phyloP scores from a whole-genome alignment of 768 basidiomycete species.

The Austroboletus festivus region DNA sequence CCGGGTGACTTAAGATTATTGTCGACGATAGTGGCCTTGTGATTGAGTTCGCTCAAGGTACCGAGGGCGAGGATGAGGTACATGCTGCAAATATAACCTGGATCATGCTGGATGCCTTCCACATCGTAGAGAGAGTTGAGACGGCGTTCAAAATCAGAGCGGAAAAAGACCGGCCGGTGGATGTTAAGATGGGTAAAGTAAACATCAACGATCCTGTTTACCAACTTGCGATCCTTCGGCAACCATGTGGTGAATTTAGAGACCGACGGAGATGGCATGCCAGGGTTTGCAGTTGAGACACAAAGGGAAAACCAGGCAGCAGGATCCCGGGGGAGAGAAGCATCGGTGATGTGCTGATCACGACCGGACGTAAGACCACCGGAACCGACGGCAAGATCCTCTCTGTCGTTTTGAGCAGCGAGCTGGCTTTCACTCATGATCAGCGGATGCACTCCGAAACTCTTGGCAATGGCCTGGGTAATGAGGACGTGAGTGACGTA shows the following conservation, averaged over 20 bases:
- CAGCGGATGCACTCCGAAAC: slow-evolving; percentile 71
- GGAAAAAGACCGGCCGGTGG: slow-evolving; percentile 75
- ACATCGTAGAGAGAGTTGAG: slow-evolving; percentile 67
- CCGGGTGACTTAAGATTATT: slow-evolving; percentile 37
- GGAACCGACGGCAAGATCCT: slow-evolving; percentile 77
- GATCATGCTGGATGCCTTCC: slow-evolving; percentile 53
- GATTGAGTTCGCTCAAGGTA: slow-evolving; percentile 78
- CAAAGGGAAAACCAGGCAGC: slow-evolving; percentile 58
- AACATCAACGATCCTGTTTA: slow-evolving; percentile 56
- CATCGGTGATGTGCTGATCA: slow-evolving; percentile 55
- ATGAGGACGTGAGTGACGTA: slow-evolving; percentile 10
- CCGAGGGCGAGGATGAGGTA: slow-evolving; percentile 79
- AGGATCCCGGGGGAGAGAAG: slow-evolving; percentile 56
- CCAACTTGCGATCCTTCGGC: slow-evolving; percentile 72
- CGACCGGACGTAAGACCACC: slow-evolving; percentile 67
- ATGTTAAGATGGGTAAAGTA: slow-evolving; percentile 78
- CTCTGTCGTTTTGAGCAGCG: slow-evolving; percentile 49
- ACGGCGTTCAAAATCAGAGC: slow-evolving; percentile 62
- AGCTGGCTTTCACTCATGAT: slow-evolving; percentile 67
- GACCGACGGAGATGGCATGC: slow-evolving; percentile 17
- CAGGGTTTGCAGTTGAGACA: slow-evolving; percentile 45
- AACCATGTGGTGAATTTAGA: slow-evolving; percentile 53
- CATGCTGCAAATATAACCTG: slow-evolving; percentile 74
- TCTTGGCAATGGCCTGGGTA: slow-evolving; percentile 63
- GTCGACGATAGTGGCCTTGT: slow-evolving; percentile 56